These are phyloP conservation scores for Macrotyloma uniflorum DNA, from an alignment of 306 rosid species.

Conservation along the genomic window DNA sequence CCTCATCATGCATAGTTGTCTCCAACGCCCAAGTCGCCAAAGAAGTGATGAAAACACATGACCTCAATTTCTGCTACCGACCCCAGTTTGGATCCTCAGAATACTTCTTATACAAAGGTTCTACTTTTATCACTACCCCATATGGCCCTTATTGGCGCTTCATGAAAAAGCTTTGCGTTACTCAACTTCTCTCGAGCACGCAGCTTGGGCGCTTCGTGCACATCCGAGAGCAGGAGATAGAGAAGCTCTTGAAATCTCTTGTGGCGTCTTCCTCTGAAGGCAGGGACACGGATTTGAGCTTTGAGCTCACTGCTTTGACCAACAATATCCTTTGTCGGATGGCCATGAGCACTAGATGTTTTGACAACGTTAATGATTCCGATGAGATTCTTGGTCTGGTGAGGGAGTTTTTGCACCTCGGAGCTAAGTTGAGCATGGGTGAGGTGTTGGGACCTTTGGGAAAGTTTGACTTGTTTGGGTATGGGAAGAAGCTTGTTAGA, in stretches of 20 bases:
- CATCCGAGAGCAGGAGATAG: slow-evolving; percentile 46
- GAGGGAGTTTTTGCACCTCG: slow-evolving; percentile 42
- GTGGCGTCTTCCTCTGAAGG: slow-evolving; percentile 25
- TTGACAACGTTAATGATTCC: slow-evolving; percentile 43
- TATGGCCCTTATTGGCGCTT: slow-evolving; percentile 68
- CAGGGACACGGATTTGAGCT: slow-evolving; percentile 39
- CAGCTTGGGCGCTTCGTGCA: slow-evolving; percentile 40
- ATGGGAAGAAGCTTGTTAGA: slow-evolving; percentile 46
- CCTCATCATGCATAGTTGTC: slow-evolving; percentile 54
- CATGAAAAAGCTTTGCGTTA: slow-evolving; percentile 64
- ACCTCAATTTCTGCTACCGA: slow-evolving; percentile 50
- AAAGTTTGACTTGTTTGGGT: slow-evolving; percentile 62
- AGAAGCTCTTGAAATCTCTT: slow-evolving; percentile 46
- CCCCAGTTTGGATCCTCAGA: slow-evolving; percentile 61
- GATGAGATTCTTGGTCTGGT: slow-evolving; percentile 47
- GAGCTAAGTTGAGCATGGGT: slow-evolving; percentile 63
- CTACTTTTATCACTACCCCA: slow-evolving; percentile 52
- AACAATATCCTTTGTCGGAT: slow-evolving; percentile 59
- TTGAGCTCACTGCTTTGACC: slow-evolving; percentile 44
- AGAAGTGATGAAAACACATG: slow-evolving; percentile 60
- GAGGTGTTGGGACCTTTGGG: slow-evolving; percentile 65
- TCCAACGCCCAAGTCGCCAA: slow-evolving; percentile 59
- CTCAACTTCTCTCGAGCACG: slow-evolving; percentile 53
- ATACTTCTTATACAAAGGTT: slow-evolving; percentile 47
- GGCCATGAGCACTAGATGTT: slow-evolving; percentile 58